phyloP scores from a whole-genome alignment of 257 asterid species.

The Thymus mandschuricus region DNA sequence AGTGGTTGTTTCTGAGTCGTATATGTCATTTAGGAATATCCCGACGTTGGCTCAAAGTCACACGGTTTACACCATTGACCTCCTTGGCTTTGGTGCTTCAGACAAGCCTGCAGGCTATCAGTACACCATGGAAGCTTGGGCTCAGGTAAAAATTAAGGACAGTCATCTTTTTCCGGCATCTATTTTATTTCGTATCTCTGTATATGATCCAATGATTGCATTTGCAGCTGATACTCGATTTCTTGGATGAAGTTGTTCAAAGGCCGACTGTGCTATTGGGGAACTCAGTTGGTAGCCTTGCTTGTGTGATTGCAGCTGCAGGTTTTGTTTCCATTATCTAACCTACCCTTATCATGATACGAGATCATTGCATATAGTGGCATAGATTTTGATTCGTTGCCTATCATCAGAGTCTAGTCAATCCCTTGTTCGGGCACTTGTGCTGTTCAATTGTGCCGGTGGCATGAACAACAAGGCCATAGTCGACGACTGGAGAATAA shows the following conservation, averaged over 20 bases:
- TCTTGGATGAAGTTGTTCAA: constrained; percentile 65
- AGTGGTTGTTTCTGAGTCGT: constrained; percentile 14
- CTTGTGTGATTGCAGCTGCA: constrained; percentile 91
- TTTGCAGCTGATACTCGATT: constrained; percentile 76
- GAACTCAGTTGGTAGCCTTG: constrained; percentile 97
- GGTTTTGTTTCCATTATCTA: constrained; percentile 53
- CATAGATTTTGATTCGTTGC: constrained; percentile 1
- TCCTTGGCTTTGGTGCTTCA: constrained; percentile 94
- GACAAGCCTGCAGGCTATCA: constrained; percentile 85
- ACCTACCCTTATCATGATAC: background rate
- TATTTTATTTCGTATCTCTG: background rate
- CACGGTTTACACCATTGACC: constrained; percentile 85
- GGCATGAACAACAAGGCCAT: constrained; percentile 98
- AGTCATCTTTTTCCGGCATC: background rate
- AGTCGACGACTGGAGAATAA: constrained; percentile 97
- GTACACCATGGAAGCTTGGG: constrained; percentile 84
- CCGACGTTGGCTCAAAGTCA: constrained; percentile 58
- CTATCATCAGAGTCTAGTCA: constrained; percentile 52
- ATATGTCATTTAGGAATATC: constrained; percentile 59
- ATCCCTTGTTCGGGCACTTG: constrained; percentile 71
- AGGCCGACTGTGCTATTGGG: constrained; percentile 82
- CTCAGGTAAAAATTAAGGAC: constrained; percentile 54
- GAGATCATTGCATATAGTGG: background rate
- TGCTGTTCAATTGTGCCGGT: constrained; percentile 86
- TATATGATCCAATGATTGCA: constrained; percentile 20